Evolutionary conservation across 2,329 filamentous ascomycete species (phyloP).

Genomic region (Trichoderma sp.): DNA sequence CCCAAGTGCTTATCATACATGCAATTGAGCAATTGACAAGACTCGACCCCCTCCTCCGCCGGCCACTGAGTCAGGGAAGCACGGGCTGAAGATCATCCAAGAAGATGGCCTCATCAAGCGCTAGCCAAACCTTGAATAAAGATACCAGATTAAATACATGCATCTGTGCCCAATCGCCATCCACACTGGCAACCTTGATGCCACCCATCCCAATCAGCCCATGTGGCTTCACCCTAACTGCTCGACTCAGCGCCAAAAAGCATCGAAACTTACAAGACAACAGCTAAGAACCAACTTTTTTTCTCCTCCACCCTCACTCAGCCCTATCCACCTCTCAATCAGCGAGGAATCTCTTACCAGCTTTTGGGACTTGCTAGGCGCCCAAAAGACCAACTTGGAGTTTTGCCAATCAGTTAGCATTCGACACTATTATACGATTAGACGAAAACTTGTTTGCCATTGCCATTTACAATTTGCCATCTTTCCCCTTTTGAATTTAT

Average conservation of each 20-base stretch:
- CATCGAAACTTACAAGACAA: background rate
- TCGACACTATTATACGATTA: background rate
- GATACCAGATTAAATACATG: slow-evolving; percentile 7
- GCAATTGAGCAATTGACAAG: background rate
- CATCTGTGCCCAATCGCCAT: background rate
- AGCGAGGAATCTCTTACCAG: background rate
- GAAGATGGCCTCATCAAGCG: background rate
- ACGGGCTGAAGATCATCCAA: slow-evolving; percentile 12
- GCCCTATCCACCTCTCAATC: background rate
- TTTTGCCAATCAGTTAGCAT: background rate
- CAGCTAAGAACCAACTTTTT: background rate
- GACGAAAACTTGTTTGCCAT: slow-evolving; percentile 3
- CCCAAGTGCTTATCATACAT: background rate
- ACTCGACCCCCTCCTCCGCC: background rate
- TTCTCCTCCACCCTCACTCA: slow-evolving; percentile 7
- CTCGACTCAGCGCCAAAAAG: background rate
- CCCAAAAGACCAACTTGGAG: background rate
- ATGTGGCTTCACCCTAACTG: background rate
- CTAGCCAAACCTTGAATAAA: slow-evolving; percentile 6
- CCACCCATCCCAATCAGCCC: background rate
- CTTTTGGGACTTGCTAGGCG: background rate
- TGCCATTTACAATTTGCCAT: slow-evolving; percentile 7
- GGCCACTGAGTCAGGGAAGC: slow-evolving; percentile 2
- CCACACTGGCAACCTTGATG: background rate
- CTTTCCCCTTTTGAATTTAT: background rate